A percentile compares a stretch with the other conserved stretches of the same genome.
These are phyloP conservation scores for Brassica hybrid DNA, from an alignment of 441 rosid genomes.

Conservation along the genomic window DNA sequence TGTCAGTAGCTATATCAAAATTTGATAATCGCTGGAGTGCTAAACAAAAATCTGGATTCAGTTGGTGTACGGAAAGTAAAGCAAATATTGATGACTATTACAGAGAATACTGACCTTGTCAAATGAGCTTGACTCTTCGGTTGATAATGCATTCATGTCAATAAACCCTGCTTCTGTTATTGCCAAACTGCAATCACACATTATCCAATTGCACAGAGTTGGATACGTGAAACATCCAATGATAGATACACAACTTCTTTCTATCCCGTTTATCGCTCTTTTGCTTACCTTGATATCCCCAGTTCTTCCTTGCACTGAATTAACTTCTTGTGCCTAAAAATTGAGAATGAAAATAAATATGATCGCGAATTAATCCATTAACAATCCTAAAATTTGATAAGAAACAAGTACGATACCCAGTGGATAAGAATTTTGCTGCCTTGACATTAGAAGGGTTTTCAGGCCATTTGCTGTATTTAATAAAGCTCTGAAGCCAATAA, in stretches of 20 bases:
- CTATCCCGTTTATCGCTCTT: conserved; percentile 13
- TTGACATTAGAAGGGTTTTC: conserved; percentile 86
- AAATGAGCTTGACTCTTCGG: conserved; percentile 68
- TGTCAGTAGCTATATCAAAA: conserved; percentile 35
- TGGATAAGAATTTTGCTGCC: conserved; percentile 88
- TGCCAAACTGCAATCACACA: conserved; percentile 59
- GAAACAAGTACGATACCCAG: conserved; percentile 60
- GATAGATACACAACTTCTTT: conserved; percentile 5
- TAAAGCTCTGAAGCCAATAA: conserved; percentile 96
- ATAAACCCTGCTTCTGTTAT: conserved; percentile 47
- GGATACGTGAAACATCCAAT: conserved; percentile 8
- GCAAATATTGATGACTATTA: neutral
- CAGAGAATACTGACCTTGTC: conserved; percentile 59
- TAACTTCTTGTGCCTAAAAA: conserved; percentile 81
- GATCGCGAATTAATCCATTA: conserved; percentile 10
- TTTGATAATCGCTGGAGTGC: conserved; percentile 31
- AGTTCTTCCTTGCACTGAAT: conserved; percentile 75
- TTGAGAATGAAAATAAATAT: conserved; percentile 23
- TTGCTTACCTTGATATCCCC: conserved; percentile 69
- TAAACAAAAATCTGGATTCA: conserved; percentile 23
- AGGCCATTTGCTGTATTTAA: conserved; percentile 94
- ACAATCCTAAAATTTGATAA: conserved; percentile 8
- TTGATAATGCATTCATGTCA: conserved; percentile 47
- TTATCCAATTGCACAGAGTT: conserved; percentile 22
- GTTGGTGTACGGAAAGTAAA: conserved; percentile 6